Percentiles rank a stretch among this genome's conserved stretches.
phyloP scores from a whole-genome alignment of 257 asterid species.

The Nicotiana otophora region DNA sequence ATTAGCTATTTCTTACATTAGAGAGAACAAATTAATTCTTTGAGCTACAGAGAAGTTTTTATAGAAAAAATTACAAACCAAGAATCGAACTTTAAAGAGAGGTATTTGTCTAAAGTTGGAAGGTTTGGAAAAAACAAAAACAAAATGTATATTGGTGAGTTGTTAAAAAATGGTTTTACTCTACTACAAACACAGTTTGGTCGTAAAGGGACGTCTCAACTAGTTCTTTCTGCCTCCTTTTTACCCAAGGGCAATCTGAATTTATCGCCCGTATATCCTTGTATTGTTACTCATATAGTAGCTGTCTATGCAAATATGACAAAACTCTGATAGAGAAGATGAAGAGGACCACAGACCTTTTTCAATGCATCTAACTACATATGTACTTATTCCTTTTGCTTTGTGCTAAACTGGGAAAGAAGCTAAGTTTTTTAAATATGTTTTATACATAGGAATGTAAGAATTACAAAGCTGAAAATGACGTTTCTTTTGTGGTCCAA shows the following conservation, averaged over 20 bases:
- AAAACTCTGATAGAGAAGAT: neutral
- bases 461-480: neutral
- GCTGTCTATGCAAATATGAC: neutral
- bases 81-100: neutral
- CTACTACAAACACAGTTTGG: conserved; percentile 13
- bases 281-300: neutral
- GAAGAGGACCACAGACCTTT: conserved; percentile 2
- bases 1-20: too few species aligned
- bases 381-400: neutral
- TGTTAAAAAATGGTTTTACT: neutral
- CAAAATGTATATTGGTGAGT: neutral
- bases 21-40: too few species aligned
- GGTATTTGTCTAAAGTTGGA: neutral
- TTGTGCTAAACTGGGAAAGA: neutral
- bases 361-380: neutral
- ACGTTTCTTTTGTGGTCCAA: conserved; percentile 9
- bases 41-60: too few species aligned
- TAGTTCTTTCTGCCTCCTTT: conserved; percentile 17
- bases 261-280: neutral
- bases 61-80: neutral
- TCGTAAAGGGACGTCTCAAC: conserved; percentile 30
- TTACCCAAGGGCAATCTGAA: neutral
- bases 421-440: neutral
- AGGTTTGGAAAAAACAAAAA: neutral
- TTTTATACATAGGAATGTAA: neutral